Evolutionary conservation across 129 eudicot genomes (phyloP).

Genomic region (Sambucus nigra): DNA sequence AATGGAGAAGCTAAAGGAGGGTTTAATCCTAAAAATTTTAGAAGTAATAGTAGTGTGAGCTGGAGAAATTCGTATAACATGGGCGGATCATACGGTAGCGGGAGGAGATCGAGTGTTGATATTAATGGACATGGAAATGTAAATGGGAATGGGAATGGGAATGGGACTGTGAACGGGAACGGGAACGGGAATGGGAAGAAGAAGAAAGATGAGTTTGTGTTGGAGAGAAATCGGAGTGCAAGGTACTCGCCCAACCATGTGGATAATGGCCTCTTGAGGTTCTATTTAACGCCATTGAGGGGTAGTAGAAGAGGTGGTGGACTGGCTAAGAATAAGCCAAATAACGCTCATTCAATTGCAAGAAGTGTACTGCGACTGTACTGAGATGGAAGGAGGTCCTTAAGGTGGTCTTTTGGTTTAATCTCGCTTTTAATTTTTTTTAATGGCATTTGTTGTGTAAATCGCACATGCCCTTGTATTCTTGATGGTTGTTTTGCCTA

Average conservation of each 20-base stretch:
- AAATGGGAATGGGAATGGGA: too few relatives aligned
- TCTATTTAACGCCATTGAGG: slow-evolving; percentile 74
- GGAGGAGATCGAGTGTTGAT: slow-evolving; percentile 39
- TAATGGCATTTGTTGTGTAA: slow-evolving; percentile 19
- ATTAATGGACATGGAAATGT: slow-evolving; percentile 21
- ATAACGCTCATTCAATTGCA: slow-evolving; percentile 56
- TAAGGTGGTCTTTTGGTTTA: slow-evolving; percentile 20
- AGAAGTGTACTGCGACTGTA: slow-evolving; percentile 62
- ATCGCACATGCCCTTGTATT: slow-evolving; percentile 13
- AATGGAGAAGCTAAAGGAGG: slow-evolving; percentile 32
- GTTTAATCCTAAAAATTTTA: slow-evolving; percentile 31
- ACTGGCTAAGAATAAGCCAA: slow-evolving; percentile 34
- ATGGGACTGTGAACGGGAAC: too few relatives aligned
- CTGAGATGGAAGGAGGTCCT: slow-evolving; percentile 36
- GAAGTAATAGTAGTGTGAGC: slow-evolving; percentile 91
- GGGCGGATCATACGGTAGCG: slow-evolving; percentile 39
- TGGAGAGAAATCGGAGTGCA: slow-evolving; percentile 80
- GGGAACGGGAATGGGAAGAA: slow-evolving; percentile 46
- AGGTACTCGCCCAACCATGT: slow-evolving; percentile 65
- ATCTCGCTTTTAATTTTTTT: slow-evolving; percentile 13
- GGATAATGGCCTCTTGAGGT: slow-evolving; percentile 66
- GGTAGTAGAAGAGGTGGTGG: slow-evolving; percentile 62
- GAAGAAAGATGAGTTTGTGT: slow-evolving; percentile 50
- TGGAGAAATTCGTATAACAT: slow-evolving; percentile 56
- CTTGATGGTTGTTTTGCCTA: slow-evolving; percentile 16